These are phyloP conservation scores for Jacaranda mimosifolia DNA, from an alignment of 257 asterid genomes.

Conservation along the genomic window DNA sequence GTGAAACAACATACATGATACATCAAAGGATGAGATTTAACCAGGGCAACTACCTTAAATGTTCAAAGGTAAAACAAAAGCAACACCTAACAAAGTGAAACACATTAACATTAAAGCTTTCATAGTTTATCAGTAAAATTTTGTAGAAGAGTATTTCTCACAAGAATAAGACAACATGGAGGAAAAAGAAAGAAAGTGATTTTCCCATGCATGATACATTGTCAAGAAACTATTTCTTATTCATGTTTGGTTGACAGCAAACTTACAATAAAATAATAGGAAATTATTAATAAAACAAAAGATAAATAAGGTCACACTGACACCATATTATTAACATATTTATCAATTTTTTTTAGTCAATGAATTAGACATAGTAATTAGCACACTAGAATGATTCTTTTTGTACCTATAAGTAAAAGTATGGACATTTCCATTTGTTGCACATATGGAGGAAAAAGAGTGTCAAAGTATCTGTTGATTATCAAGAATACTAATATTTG, in stretches of 20 bases:
- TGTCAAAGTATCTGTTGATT: background rate
- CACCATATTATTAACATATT: background rate
- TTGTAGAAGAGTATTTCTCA: background rate
- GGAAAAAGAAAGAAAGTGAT: background rate
- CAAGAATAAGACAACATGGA: background rate
- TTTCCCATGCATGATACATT: background rate
- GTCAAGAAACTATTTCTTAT: background rate
- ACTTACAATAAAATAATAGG: background rate
- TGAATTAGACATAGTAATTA: background rate
- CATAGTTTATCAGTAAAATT: background rate
- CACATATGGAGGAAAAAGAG: background rate
- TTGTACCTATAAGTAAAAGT: background rate
- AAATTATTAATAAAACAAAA: background rate
- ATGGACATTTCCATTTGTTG: background rate
- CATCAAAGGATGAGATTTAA: conserved; percentile 1
- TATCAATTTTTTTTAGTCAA: background rate
- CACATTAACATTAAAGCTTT: background rate
- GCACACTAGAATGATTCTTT: background rate
- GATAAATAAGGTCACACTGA: background rate
- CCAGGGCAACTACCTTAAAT: background rate
- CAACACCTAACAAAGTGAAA: background rate
- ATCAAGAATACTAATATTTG: background rate
- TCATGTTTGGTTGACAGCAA: background rate
- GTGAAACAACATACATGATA: background rate
- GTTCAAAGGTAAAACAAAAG: background rate